phyloP scores from a whole-genome alignment of 83 land plant species.

The Picea mariana region DNA sequence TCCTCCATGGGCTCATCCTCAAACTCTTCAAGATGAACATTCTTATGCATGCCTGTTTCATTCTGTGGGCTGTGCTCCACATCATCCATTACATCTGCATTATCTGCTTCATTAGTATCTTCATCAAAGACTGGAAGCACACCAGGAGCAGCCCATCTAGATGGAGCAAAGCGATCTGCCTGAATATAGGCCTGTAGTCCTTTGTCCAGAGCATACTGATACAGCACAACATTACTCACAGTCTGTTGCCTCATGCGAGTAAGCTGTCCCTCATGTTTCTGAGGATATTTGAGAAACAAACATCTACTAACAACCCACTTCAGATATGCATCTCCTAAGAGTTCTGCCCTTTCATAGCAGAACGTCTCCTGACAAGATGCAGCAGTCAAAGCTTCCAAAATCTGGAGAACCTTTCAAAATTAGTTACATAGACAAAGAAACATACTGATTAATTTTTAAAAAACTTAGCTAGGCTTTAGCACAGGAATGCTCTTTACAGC shows the following conservation, averaged over 20 bases:
- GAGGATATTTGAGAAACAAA: slow-evolving; percentile 91
- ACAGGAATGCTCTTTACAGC: not conserved
- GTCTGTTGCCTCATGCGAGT: slow-evolving; percentile 98
- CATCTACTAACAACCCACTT: slow-evolving; percentile 98
- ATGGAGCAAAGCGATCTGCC: slow-evolving; percentile 99
- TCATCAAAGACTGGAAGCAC: slow-evolving; percentile 99
- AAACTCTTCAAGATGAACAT: slow-evolving; percentile 33
- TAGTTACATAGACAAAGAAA: not conserved
- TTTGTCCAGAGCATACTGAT: slow-evolving; percentile 83
- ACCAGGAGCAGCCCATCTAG: slow-evolving; percentile 99
- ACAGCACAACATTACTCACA: slow-evolving; percentile 95
- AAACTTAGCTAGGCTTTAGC: not conserved
- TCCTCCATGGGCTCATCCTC: slow-evolving; percentile 75
- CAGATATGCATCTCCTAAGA: slow-evolving; percentile 96
- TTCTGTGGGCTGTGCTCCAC: not conserved
- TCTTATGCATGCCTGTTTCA: slow-evolving; percentile 17
- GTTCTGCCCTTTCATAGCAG: slow-evolving; percentile 98
- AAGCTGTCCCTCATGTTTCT: slow-evolving; percentile 97
- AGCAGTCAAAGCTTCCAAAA: slow-evolving; percentile 98
- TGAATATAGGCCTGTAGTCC: slow-evolving; percentile 95
- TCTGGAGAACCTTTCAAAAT: slow-evolving; percentile 38
- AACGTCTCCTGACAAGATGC: slow-evolving; percentile 99
- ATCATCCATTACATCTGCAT: not conserved
- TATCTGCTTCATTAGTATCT: slow-evolving; percentile 72
- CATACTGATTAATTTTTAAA: not conserved